phyloP scores from a whole-genome alignment of 2,329 filamentous ascomycete genomes.

The Aspergillus clavatus region DNA sequence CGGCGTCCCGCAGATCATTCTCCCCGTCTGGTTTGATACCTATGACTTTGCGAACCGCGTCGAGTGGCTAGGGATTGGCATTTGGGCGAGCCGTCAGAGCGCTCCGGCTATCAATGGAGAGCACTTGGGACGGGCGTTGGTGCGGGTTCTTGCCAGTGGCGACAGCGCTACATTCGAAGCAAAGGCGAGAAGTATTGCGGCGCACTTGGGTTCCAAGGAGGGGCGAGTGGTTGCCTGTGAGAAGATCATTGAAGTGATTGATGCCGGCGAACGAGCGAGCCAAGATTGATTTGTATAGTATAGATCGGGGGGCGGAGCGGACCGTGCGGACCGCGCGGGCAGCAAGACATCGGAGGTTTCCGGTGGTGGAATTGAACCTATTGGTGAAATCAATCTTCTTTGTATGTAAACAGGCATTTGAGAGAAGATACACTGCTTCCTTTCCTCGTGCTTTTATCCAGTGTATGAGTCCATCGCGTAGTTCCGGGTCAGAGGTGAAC shows the following conservation, averaged over 20 bases:
- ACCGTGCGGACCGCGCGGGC: not conserved
- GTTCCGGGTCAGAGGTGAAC: not conserved
- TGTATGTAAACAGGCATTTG: too few species aligned
- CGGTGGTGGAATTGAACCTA: not conserved
- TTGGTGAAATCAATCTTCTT: too few species aligned
- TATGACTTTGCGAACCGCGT: slow-evolving; percentile 44
- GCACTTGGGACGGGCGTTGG: slow-evolving; percentile 25
- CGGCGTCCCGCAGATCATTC: slow-evolving; percentile 44
- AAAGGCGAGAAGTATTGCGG: slow-evolving; percentile 9
- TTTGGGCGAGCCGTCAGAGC: slow-evolving; percentile 35
- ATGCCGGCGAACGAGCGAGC: not conserved
- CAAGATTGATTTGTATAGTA: not conserved
- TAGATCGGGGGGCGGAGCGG: not conserved
- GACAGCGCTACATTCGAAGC: slow-evolving; percentile 3
- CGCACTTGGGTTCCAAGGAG: slow-evolving; percentile 8
- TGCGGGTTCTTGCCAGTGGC: slow-evolving; percentile 10
- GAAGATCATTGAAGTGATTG: slow-evolving; percentile 11
- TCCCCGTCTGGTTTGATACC: slow-evolving; percentile 46
- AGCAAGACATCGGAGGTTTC: not conserved
- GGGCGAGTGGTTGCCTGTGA: slow-evolving; percentile 20
- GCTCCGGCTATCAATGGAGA: slow-evolving; percentile 29
- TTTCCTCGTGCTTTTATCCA: not conserved
- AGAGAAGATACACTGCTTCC: too few species aligned
- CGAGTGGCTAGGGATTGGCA: slow-evolving; percentile 42
- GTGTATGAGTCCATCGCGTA: not conserved